Evolutionary conservation across 2,329 filamentous ascomycete genomes (phyloP).

Genomic region (Talaromyces rugulosus): DNA sequence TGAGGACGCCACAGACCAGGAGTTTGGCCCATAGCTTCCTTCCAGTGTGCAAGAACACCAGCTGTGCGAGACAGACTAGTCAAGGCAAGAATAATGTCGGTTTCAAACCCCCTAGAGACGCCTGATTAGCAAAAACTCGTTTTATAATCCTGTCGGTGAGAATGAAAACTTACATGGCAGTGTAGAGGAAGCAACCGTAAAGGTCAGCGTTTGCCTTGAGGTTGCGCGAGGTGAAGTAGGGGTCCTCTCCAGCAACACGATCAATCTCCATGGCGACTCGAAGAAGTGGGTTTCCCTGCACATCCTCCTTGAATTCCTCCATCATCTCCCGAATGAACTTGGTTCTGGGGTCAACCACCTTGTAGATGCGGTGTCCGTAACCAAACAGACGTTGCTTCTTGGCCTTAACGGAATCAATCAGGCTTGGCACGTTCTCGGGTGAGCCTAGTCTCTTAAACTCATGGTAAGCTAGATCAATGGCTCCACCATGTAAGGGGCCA

Average conservation of each 20-base stretch:
- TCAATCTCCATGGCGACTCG: conserved; percentile 3
- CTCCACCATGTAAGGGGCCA: neutral
- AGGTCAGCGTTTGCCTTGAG: conserved; percentile 4
- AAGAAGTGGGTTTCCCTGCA: neutral
- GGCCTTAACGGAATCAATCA: neutral
- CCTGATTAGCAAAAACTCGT: neutral
- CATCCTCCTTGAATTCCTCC: neutral
- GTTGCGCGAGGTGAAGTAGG: conserved; percentile 1
- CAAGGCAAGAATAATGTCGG: conserved; percentile 3
- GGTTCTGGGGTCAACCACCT: neutral
- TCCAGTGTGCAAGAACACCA: conserved; percentile 2
- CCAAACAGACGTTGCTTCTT: neutral
- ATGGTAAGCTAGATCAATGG: neutral
- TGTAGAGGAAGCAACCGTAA: neutral
- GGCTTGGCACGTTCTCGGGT: neutral
- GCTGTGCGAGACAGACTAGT: neutral
- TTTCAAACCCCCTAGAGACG: neutral
- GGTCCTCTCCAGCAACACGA: neutral
- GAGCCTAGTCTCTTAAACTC: neutral
- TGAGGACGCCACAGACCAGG: neutral
- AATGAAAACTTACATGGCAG: conserved; percentile 1
- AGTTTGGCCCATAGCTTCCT: conserved; percentile 2
- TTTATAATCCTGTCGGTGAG: too few species aligned
- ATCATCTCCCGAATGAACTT: neutral
- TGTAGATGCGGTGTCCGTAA: conserved; percentile 6